Base-by-base conservation (phyloP, 2,329 filamentous ascomycete species). In the Endoconidiophora polonica region DNA sequence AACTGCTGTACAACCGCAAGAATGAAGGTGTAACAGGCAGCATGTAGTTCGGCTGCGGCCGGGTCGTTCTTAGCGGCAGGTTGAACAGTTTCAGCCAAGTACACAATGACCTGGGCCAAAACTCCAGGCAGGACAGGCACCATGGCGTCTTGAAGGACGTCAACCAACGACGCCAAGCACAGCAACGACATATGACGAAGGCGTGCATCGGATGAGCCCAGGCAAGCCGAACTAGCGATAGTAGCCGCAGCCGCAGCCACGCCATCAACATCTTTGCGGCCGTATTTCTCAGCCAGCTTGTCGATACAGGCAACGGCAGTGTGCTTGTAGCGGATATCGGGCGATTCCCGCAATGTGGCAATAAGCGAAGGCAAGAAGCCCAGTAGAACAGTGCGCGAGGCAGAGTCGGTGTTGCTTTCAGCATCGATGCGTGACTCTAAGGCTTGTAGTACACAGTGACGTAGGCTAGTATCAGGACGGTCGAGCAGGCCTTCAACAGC, bases 251-350 rank as follows among this genome's bases (percentile, higher is more conserved):
- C 83, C 3, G 76, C 75, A 23, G 83, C 72, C 42, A 94, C 83
- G 42, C 79, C 80, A 56, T 83, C 77, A 1, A 83, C 72, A 59
- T 94, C 85, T 62, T 88, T 93, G 69, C 91, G 93, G 57, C 91
- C 93, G 62, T 94, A 96, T 62, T 90, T 90, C 65, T 95, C 88
- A 2, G 85, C 77, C 55, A 98, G 93, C 63, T 86, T 85, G 65
- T 95, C 88, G 42, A 96, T 81, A 58, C 90, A 96, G 36, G 80
- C 79, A 54, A 98, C 80, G 1, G 88, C 85, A 9, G 85, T 86
- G 58, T 87, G 81, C 65, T 90, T 87, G 62, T 91, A 81, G 24
- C 78, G 72, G 48, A 82, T 74, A 56, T 91, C 80, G 29, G 74
- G 68, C 5, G 83, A 82, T 46, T 82, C 75, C 50, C 81, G 71